Evolutionary conservation across 305 asterid species (phyloP), one percentile per base, ranked within the genome.

Genomic region (Plantago rigida): DNA sequence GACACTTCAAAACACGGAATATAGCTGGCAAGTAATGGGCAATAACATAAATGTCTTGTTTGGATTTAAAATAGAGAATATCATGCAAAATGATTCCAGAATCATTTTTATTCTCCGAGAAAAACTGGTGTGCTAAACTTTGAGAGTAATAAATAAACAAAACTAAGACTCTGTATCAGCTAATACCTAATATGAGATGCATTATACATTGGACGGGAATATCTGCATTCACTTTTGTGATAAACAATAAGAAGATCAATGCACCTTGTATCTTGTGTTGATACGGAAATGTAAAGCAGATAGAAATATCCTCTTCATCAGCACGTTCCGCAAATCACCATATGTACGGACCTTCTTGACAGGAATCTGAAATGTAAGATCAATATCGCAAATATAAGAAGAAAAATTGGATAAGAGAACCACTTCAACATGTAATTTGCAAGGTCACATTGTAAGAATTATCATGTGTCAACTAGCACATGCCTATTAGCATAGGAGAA

Each of bases 291-390:
- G 97, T 78, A 93, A 78, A 64, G 99, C 97, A 42, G 99, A 93
- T 62, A 93, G 94, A 77, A 93, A 93, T 65, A 93, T 93, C 81
- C 99, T 89, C 82, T 93, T 93, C 99, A 93, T 93, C 86, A 93
- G 84, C 77, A 93, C 96, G 79, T 77, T 82, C 71, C 96, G 83
- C 75, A 93, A 64, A 81, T 87, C 94, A 72, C 88, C 87, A 69
- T 77, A 89, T 48, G 95, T 89, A 52, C 51, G 81, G 77, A 83
- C 95, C 89, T 87, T 89, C 73, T 72, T 87, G 72, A 93, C 99
- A 31, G 99, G 97, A 58, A 58, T 19, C 63, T 39, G 63, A 58
- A 9, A 58, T 58, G 17, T 29, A 41, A 54, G 44, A 53, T 53
- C n/a, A 52, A 26, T 28, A 53, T 51, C 36, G 29, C 10, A 13